Conservation (phyloP, 208 protist species). For the Trichomonas vaginalis region DNA sequence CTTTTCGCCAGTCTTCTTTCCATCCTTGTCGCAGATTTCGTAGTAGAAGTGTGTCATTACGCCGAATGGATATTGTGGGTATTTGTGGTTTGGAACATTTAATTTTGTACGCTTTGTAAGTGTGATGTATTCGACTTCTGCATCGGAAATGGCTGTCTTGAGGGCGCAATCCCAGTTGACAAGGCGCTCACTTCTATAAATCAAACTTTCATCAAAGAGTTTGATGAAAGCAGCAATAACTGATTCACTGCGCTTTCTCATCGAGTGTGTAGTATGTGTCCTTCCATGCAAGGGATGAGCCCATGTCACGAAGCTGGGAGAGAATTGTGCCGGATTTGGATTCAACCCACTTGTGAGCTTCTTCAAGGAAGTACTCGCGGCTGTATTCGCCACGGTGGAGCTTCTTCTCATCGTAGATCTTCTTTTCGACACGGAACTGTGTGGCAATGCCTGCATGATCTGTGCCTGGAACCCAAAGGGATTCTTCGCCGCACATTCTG, state of each 20-base stretch:
- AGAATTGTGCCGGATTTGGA: conserved; percentile 75
- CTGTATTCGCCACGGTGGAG: conserved; percentile 74
- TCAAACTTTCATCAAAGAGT: conserved; percentile 76
- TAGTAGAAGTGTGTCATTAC: conserved; percentile 25
- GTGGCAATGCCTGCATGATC: conserved; percentile 84
- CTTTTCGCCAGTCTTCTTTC: conserved; percentile 8
- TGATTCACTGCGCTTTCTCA: conserved; percentile 55
- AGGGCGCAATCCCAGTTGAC: conserved; percentile 97
- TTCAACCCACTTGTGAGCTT: conserved; percentile 92
- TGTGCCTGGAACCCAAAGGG: conserved; percentile 91
- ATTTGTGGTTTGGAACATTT: conserved; percentile 7
- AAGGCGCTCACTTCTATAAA: conserved; percentile 82
- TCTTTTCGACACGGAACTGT: conserved; percentile 41
- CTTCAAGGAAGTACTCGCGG: conserved; percentile 77
- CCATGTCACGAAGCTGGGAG: conserved; percentile 76
- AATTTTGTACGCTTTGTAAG: conserved; percentile 5
- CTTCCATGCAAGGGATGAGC: conserved; percentile 91
- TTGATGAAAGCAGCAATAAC: conserved; percentile 84
- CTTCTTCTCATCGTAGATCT: conserved; percentile 19
- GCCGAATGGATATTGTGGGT: conserved; percentile 10
- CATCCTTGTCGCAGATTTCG: conserved; percentile 15
- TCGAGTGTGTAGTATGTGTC: conserved; percentile 97
- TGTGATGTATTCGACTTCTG: conserved; percentile 80
- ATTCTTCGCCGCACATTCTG: conserved; percentile 62
- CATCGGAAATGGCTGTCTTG: conserved; percentile 95